These are phyloP conservation scores for Cytospora schulzeri DNA, from an alignment of 2,329 filamentous ascomycete species.

Conservation along the genomic window DNA sequence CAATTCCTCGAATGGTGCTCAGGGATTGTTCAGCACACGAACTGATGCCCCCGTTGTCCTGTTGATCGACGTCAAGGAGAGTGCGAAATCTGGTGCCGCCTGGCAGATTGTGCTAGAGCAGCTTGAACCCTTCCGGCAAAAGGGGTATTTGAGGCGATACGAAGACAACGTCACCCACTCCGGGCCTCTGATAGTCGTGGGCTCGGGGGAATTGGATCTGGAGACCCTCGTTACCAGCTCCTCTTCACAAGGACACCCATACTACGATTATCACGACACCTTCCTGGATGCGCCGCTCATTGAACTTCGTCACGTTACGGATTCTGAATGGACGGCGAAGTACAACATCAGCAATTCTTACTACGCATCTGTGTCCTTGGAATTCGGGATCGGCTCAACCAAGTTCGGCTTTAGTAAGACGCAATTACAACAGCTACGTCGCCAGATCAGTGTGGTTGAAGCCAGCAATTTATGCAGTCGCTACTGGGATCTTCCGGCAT, in stretches of 20 bases:
- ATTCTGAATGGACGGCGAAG: not conserved
- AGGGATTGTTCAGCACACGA: constrained; percentile 58
- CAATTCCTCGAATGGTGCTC: constrained; percentile 29
- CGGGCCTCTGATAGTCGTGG: constrained; percentile 68
- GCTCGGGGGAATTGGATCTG: constrained; percentile 54
- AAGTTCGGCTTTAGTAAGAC: not conserved
- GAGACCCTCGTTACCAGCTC: constrained; percentile 3
- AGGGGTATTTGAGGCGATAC: constrained; percentile 58
- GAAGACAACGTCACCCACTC: constrained; percentile 51
- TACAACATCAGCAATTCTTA: constrained; percentile 62
- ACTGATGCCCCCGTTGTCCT: constrained; percentile 59
- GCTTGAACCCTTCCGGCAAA: constrained; percentile 59
- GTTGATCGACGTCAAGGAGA: constrained; percentile 70
- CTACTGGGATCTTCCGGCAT: constrained; percentile 63
- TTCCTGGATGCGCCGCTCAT: constrained; percentile 67
- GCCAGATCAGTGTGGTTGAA: not conserved
- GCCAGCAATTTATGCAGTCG: constrained; percentile 36
- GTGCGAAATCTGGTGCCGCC: constrained; percentile 45
- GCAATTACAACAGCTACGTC: constrained; percentile 6
- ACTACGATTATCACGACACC: constrained; percentile 44
- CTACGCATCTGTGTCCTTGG: constrained; percentile 65
- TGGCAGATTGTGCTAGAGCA: constrained; percentile 57
- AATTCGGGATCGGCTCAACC: constrained; percentile 30
- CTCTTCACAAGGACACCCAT: not conserved
- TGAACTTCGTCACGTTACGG: not conserved